Conservation (phyloP, 768 basidiomycete genomes). For the Naematelia aurantialba region DNA sequence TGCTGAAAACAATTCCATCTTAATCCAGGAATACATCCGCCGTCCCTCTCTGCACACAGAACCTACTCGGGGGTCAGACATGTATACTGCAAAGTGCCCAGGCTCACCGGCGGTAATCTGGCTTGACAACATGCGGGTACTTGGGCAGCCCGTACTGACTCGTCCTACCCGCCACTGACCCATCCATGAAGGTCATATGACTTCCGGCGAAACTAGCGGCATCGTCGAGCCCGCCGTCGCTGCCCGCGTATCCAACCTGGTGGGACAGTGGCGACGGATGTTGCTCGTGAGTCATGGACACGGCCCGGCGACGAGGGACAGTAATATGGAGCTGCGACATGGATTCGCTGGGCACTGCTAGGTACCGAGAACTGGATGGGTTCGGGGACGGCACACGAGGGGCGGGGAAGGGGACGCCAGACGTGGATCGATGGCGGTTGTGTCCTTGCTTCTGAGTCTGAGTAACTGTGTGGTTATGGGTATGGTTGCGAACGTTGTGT, state of each 20-base stretch:
- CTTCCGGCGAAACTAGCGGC: constrained; percentile 33
- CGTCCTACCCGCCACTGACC: constrained; percentile 30
- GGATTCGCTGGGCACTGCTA: not conserved
- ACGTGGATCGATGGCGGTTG: constrained; percentile 20
- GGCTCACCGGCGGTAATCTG: constrained; percentile 38
- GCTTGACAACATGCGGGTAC: constrained; percentile 33
- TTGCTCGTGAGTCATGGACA: constrained; percentile 22
- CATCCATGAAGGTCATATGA: constrained; percentile 43
- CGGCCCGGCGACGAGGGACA: constrained; percentile 12
- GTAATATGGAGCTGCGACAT: not conserved
- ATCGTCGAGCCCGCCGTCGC: constrained; percentile 28
- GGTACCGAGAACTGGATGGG: constrained; percentile 8
- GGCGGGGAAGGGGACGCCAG: constrained; percentile 8
- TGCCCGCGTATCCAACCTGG: constrained; percentile 11
- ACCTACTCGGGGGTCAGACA: constrained; percentile 15
- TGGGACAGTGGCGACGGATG: constrained; percentile 5
- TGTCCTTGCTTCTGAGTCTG: constrained; percentile 10
- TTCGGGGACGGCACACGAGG: not conserved
- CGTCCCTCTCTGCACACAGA: constrained; percentile 42
- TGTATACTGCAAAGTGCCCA: not conserved
- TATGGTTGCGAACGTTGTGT: too few relatives aligned
- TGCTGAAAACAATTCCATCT: not conserved
- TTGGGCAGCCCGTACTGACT: constrained; percentile 44
- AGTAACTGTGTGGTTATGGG: too few relatives aligned
- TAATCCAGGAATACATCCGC: constrained; percentile 42